Percentiles rank a stretch among this genome's conserved stretches.
phyloP scores from a whole-genome alignment of 2,329 filamentous ascomycete species.

The Fusarium foetens region DNA sequence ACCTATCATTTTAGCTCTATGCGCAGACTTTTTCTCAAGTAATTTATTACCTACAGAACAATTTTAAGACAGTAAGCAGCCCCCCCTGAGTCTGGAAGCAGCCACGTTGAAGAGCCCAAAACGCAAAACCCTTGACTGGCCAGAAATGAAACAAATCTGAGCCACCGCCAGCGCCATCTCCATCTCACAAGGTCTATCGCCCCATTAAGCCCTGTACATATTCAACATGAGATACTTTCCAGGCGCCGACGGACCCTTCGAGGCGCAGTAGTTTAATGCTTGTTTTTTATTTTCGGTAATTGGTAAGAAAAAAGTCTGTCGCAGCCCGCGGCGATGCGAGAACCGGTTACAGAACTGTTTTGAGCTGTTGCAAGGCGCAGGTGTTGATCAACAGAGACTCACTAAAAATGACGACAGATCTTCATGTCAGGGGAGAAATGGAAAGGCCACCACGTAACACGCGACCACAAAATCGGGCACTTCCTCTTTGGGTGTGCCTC shows the following conservation, averaged over 20 bases:
- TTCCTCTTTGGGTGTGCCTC: constrained; percentile 10
- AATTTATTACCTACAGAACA: neutral
- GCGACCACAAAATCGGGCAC: neutral
- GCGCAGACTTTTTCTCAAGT: neutral
- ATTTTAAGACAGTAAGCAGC: neutral
- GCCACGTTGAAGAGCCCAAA: neutral
- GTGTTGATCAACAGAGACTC: neutral
- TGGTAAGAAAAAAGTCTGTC: neutral
- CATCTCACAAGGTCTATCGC: neutral
- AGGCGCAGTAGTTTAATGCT: constrained; percentile 1
- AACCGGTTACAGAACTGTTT: constrained; percentile 10
- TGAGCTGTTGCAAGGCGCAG: neutral
- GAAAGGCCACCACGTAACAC: neutral
- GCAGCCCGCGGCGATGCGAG: neutral
- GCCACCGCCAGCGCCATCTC: neutral
- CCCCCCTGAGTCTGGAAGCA: constrained; percentile 10
- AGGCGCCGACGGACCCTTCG: neutral
- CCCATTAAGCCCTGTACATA: neutral
- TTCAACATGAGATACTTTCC: neutral
- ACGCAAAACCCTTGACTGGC: constrained; percentile 22
- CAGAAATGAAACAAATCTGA: constrained; percentile 11
- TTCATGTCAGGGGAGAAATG: neutral
- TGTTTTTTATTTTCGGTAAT: neutral
- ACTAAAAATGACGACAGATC: constrained; percentile 13
- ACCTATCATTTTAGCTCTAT: neutral